Evolutionary conservation across 345 rosid genomes (phyloP), one percentile per base, ranked within the genome.

Genomic region (Hypericum perforatum): DNA sequence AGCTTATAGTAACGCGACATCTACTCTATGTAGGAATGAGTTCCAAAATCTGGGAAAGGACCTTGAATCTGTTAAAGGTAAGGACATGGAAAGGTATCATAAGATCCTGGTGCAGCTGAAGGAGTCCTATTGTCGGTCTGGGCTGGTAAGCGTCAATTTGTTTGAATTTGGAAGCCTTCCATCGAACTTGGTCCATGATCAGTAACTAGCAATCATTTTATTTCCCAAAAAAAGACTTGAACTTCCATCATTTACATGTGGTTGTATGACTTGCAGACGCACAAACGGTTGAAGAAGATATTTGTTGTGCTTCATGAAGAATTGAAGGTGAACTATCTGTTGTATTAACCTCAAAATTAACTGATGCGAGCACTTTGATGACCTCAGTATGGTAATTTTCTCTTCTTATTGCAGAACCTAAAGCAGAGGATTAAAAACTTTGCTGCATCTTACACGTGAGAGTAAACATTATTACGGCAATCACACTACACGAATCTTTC

Each of bases 301-400:
- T 91, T 91, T 43, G 1, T 77, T 42, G 77, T 87, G 69, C 95
- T 87, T 49, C 96, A 91, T 41, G 69, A 74, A 64, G 98, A 91
- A 61, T 73, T 91, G 56, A 66, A 67, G 85, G 98, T 82, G 43
- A 73, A 59, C 59, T 55, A 14, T 46, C 15, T 13, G 11, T 16
- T 15, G 3, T 42, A 10, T 12, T 9, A 3, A 38, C 32, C 32
- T 22, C 32, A 4, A 16, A 14, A 9, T 7, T 59, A n/a, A 14
- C 56, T 11, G 14, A 15, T 40, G 11, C 43, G 3, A 42, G 11
- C 1, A 10, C 16, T 41, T 5, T 15, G 14, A 5, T 55, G 42
- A 22, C 32, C 32, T 22, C 8, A n/a, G n/a, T 9, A 16, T 13
- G 39, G 8, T 59, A 61, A 6, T 10, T 53, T 44, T 22, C 6